Percentiles rank a stretch among this genome's conserved stretches.
Evolutionary conservation across 164 flowering plant genomes (phyloP).

Genomic region (Warburgia ugandensis): DNA sequence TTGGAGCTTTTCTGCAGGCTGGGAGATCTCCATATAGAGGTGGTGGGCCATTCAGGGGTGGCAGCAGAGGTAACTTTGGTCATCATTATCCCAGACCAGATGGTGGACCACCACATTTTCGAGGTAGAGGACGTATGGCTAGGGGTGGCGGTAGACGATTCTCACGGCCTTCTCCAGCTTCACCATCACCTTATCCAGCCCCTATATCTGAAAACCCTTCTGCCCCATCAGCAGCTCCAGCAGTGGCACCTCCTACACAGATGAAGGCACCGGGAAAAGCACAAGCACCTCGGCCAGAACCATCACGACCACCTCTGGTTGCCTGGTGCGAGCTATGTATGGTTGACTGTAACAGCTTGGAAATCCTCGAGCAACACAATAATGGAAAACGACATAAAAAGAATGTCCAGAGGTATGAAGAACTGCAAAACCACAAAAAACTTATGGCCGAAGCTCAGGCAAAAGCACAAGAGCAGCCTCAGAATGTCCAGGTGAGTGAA

Average conservation of each 20-base stretch:
- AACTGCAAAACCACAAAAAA: conserved; percentile 25
- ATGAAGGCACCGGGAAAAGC: conserved; percentile 6
- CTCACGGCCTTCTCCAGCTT: conserved; percentile 11
- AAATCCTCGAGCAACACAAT: conserved; percentile 54
- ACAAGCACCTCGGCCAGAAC: conserved; percentile 1
- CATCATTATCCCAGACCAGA: conserved; percentile 17
- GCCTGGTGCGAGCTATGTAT: conserved; percentile 63
- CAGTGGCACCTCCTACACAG: conserved; percentile 6
- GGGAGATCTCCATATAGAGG: conserved; percentile 31
- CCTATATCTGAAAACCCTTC: too few species aligned
- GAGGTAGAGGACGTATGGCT: conserved; percentile 33
- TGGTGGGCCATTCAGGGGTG: conserved; percentile 28
- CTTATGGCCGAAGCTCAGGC: conserved; percentile 7
- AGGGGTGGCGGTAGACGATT: conserved; percentile 26
- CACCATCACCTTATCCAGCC: too few species aligned
- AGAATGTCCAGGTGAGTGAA: too few species aligned
- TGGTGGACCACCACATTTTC: too few species aligned
- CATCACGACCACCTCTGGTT: conserved; percentile 20
- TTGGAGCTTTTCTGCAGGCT: conserved; percentile 29
- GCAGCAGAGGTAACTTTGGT: conserved; percentile 20
- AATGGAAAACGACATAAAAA: conserved; percentile 58
- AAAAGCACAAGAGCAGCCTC: too few species aligned
- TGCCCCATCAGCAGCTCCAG: conserved; percentile 12
- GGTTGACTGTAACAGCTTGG: conserved; percentile 51
- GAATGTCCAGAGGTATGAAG: conserved; percentile 34